Evolutionary conservation across 2,329 filamentous ascomycete species (phyloP).

Genomic region (Cylindrodendrum hubeiense): DNA sequence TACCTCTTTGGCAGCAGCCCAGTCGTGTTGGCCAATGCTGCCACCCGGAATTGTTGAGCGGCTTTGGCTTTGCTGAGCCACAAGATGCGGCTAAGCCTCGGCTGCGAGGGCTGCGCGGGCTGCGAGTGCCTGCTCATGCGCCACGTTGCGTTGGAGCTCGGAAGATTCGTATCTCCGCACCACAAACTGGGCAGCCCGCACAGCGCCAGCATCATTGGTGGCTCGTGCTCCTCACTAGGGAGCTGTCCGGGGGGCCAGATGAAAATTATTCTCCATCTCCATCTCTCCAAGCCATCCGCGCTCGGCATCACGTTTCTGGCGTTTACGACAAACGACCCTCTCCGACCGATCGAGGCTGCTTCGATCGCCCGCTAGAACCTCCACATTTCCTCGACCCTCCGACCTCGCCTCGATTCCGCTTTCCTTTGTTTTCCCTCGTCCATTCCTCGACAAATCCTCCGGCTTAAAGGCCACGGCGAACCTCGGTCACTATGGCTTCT

Average conservation of each 20-base stretch:
- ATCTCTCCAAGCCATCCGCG: constrained; percentile 42
- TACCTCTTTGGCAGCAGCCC: not conserved
- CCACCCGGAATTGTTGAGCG: not conserved
- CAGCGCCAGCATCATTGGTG: constrained; percentile 44
- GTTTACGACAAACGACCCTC: constrained; percentile 43
- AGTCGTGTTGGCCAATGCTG: not conserved
- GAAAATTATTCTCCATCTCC: constrained; percentile 53
- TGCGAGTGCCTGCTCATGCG: too few relatives aligned
- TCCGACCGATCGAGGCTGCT: constrained; percentile 37
- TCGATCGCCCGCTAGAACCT: constrained; percentile 36
- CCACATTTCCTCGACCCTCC: constrained; percentile 16
- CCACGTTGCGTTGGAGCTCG: constrained; percentile 23
- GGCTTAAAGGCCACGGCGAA: constrained; percentile 43
- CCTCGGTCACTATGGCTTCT: constrained; percentile 62
- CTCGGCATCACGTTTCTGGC: constrained; percentile 50
- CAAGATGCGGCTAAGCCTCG: constrained; percentile 24
- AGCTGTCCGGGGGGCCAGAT: constrained; percentile 45
- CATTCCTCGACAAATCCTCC: constrained; percentile 40
- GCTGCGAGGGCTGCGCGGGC: too few relatives aligned
- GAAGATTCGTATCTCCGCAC: constrained; percentile 36
- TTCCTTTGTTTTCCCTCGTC: constrained; percentile 34
- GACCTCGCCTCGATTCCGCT: constrained; percentile 29
- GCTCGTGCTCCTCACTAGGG: constrained; percentile 46
- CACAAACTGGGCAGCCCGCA: constrained; percentile 27
- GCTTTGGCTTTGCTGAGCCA: not conserved